Evolutionary conservation across 2,329 filamentous ascomycete species (phyloP).

Genomic region (Sporothrix pallida): DNA sequence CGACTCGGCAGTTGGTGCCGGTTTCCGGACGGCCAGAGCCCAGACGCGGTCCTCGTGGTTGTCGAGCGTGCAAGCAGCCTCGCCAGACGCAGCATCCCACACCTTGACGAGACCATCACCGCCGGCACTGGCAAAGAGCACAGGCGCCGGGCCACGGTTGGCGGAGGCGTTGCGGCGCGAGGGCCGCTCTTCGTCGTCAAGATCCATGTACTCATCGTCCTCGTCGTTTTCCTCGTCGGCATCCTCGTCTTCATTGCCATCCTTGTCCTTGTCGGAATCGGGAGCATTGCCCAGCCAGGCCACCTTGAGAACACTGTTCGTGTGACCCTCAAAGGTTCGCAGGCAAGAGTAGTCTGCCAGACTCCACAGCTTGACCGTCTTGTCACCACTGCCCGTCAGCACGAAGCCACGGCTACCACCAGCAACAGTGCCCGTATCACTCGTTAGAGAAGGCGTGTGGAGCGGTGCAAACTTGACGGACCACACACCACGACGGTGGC

Average conservation of each 20-base stretch:
- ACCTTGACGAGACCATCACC: constrained; percentile 96
- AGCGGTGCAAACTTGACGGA: constrained; percentile 87
- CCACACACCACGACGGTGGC: constrained; percentile 96
- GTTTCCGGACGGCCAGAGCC: constrained; percentile 77
- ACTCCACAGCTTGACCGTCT: constrained; percentile 95
- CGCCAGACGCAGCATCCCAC: constrained; percentile 87
- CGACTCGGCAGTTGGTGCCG: constrained; percentile 41
- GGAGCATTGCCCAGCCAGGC: constrained; percentile 74
- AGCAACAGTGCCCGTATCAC: constrained; percentile 72
- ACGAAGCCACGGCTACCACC: constrained; percentile 73
- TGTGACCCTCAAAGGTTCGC: constrained; percentile 93
- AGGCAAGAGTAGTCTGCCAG: constrained; percentile 90
- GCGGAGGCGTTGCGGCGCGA: not conserved
- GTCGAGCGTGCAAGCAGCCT: constrained; percentile 87
- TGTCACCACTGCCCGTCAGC: constrained; percentile 91
- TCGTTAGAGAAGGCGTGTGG: constrained; percentile 74
- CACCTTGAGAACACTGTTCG: constrained; percentile 92
- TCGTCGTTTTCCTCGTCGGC: constrained; percentile 60
- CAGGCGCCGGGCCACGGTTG: constrained; percentile 38
- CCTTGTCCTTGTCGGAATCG: constrained; percentile 47
- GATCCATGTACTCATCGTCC: constrained; percentile 29
- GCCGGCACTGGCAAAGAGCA: constrained; percentile 83
- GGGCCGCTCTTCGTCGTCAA: constrained; percentile 25
- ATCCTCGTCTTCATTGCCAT: constrained; percentile 54
- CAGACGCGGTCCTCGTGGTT: constrained; percentile 97